These are phyloP conservation scores for Suillus fuscotomentosus DNA, from an alignment of 768 basidiomycete genomes.

Conservation along the genomic window DNA sequence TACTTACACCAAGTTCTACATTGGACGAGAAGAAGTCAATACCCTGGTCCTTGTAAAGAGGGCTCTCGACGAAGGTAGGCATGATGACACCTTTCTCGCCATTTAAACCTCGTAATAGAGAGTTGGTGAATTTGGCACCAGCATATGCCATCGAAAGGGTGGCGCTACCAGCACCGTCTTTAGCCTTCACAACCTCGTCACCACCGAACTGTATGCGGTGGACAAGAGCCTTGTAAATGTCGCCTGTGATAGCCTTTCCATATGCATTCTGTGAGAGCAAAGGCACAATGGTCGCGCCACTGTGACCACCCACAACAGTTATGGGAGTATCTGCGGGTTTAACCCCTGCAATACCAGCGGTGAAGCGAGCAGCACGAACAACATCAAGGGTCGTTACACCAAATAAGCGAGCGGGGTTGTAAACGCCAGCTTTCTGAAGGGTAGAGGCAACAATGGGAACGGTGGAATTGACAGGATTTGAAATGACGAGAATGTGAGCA, in stretches of 20 bases:
- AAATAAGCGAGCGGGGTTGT: slow-evolving; percentile 85
- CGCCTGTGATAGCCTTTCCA: slow-evolving; percentile 74
- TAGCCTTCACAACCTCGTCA: slow-evolving; percentile 98
- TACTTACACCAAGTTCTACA: slow-evolving; percentile 87
- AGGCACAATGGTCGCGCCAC: slow-evolving; percentile 95
- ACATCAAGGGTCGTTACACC: slow-evolving; percentile 99
- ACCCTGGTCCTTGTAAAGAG: slow-evolving; percentile 80
- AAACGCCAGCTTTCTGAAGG: slow-evolving; percentile 89
- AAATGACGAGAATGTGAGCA: slow-evolving; percentile 95
- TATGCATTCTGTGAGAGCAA: slow-evolving; percentile 79
- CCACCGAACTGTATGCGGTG: slow-evolving; percentile 97
- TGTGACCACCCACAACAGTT: slow-evolving; percentile 94
- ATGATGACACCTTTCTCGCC: slow-evolving; percentile 71
- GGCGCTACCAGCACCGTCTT: slow-evolving; percentile 81
- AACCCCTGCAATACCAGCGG: slow-evolving; percentile 64
- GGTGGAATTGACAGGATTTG: slow-evolving; percentile 98
- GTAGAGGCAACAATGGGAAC: slow-evolving; percentile 95
- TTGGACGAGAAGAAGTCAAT: slow-evolving; percentile 93
- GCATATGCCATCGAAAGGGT: slow-evolving; percentile 81
- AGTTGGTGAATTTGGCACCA: slow-evolving; percentile 67
- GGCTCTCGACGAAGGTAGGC: slow-evolving; percentile 88
- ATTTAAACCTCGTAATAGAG: slow-evolving; percentile 57
- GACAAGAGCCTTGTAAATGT: slow-evolving; percentile 75
- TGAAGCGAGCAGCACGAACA: slow-evolving; percentile 92
- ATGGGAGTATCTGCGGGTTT: slow-evolving; percentile 67